Base-by-base conservation (phyloP, 2,329 filamentous ascomycete genomes). In the Malbranchea cinnamomea region DNA sequence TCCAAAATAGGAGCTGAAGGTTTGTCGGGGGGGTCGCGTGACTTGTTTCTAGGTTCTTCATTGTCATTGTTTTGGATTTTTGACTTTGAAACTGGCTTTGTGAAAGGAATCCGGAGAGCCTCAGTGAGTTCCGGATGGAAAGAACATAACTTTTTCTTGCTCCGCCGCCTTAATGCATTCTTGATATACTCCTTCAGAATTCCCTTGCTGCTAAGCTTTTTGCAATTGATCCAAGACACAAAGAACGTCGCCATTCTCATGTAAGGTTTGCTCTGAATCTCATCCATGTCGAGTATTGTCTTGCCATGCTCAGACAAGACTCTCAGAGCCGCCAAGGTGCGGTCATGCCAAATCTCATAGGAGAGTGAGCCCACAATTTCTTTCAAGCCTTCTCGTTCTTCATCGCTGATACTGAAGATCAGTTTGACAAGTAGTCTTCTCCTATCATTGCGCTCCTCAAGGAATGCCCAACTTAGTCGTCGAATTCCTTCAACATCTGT, bases 381-480 rank as follows among this genome's bases (percentile, higher is more conserved):
- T 17, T 9, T 8, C 15, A 28, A 15, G 4, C 19, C 26, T 17
- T 4, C 6, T 23, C 17, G 17, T 12, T 50, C 43, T 7, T 46
- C 36, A 12, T 36, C 31, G 7, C 38, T 11, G 6, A 49, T 31
- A 20, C 37, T 17, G 18, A 25, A 30, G 20, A 50, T 37, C 18
- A 50, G 35, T 33, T 52, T 55, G 3, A 45, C 47, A 22, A 59
- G 37, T 13, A 56, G 36, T 13, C 41, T 40, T 11, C 38, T 36
- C 4, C 60, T 48, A 36, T 68, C 61, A 6, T 37, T 24, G 2
- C 47, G 43, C 6, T 50, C 45, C 21, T 53, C 41, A 3, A 68
- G 43, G 1, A 49, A 32, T 3, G 37, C 31, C 48, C 52, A 60
- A 4, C 36, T 32, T 46, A 58, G 53, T 3, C 17, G 31, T 7